These are phyloP conservation scores for Pleurotus tuoliensis DNA, from an alignment of 768 basidiomycete species.

Conservation along the genomic window DNA sequence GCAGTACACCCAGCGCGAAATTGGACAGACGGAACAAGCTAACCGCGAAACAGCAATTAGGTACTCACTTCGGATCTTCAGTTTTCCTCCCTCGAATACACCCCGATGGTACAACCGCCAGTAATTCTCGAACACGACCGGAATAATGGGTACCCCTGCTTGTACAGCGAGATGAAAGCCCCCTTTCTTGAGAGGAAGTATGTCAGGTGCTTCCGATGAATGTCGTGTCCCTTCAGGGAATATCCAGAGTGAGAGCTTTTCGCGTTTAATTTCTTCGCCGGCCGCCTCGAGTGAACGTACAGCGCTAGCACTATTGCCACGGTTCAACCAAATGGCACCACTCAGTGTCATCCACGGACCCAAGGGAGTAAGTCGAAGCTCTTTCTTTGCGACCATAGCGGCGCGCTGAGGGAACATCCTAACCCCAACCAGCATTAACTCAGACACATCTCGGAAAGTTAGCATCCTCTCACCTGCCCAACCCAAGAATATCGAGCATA, in stretches of 20 bases:
- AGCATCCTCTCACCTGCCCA: constrained; percentile 61
- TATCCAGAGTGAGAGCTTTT: constrained; percentile 80
- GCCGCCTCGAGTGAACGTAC: constrained; percentile 73
- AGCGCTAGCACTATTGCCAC: constrained; percentile 74
- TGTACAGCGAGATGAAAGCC: constrained; percentile 96
- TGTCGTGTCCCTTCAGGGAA: constrained; percentile 96
- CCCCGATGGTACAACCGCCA: constrained; percentile 80
- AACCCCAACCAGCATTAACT: constrained; percentile 8
- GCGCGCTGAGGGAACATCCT: constrained; percentile 81
- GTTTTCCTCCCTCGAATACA: constrained; percentile 67
- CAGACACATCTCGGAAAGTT: constrained; percentile 2
- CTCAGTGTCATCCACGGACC: constrained; percentile 90
- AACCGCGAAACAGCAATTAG: background rate
- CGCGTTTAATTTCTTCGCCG: constrained; percentile 70
- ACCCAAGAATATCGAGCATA: constrained; percentile 80
- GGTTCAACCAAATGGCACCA: constrained; percentile 89
- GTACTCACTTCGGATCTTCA: constrained; percentile 77
- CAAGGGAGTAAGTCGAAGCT: constrained; percentile 80
- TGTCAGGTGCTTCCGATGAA: constrained; percentile 52
- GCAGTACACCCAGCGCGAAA: constrained; percentile 1
- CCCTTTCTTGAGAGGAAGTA: constrained; percentile 95
- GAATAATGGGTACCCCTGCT: constrained; percentile 85
- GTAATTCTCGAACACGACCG: constrained; percentile 93
- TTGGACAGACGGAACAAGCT: background rate
- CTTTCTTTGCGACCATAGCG: constrained; percentile 91